Base-by-base conservation (phyloP, 2,329 filamentous ascomycete species). In the Tolypocladium inflatum region DNA sequence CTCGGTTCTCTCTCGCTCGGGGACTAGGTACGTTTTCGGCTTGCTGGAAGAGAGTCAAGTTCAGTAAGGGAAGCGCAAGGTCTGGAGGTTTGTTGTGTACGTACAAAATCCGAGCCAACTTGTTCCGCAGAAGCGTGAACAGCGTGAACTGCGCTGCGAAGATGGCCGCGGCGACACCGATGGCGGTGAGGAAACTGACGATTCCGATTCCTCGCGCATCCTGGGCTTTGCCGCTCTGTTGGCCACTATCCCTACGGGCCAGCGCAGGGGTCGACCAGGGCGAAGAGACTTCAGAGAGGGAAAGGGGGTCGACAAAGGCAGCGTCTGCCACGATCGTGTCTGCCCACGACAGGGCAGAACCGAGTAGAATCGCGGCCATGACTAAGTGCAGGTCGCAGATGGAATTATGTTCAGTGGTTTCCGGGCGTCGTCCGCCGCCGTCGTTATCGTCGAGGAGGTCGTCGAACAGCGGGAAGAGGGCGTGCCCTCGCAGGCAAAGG, bases 11-110 rank as follows among this genome's bases (percentile, higher is more conserved):
- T 96, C 89, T 67, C 88, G 84, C 73, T 94, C 88, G 8, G 91
- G 89, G 0, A 95, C 91, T 1, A 96, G 82, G 64, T 90, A 96
- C 5, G 91, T 93, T 71, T 91, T 86, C 2, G 90, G 88, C 76
- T 90, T 90, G 68, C 87, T 91, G 50, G 11, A 54, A 38, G 21
- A 30, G 50, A 48, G 38, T 38, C 45, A 54, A 33, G 35, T 41
- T 35, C 10, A 52, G 53, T 13, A 11, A 41, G 19, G 19, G 6
- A 23, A 41, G n/a, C 19, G 7, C 15, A 19, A 51, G 19, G 45
- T 3, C 10, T 21, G 26, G 2, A 15, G 19, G 13, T n/a, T 50
- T 45, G 4, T 30, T 30, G 6, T 15, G 33, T 21, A 76, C 86
- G 67, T 75, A 91, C 88, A 92, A 96, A 60, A 96, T 95, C 61